Conservation (phyloP, 352 stramenopile genomes). For the Pythium scleroteichum region DNA sequence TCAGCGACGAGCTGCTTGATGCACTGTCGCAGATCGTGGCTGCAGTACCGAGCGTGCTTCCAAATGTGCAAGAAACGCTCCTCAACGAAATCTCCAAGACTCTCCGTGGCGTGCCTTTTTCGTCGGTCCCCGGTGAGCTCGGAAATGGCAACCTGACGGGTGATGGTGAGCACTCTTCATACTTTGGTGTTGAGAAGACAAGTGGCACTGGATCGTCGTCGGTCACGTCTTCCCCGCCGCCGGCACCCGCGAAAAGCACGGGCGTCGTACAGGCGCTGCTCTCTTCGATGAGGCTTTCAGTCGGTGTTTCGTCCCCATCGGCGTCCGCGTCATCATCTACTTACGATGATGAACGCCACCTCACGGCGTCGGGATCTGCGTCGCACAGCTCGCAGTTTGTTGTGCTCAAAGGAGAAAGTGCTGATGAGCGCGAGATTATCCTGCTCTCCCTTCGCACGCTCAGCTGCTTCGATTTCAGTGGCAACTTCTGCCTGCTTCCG, state of each 20-base stretch:
- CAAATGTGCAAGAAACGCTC: slow-evolving; percentile 92
- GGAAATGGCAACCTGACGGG: slow-evolving; percentile 8
- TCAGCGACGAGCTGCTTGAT: slow-evolving; percentile 94
- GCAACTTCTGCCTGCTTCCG: slow-evolving; percentile 93
- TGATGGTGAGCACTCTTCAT: slow-evolving; percentile 18
- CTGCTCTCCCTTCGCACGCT: slow-evolving; percentile 94
- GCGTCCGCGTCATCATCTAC: slow-evolving; percentile 4
- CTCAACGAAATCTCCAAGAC: slow-evolving; percentile 96
- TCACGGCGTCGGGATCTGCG: slow-evolving; percentile 2
- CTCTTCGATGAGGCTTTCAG: slow-evolving; percentile 68
- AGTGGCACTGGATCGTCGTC: slow-evolving; percentile 9
- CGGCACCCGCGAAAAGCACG: slow-evolving; percentile 36
- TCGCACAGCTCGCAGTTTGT: slow-evolving; percentile 1
- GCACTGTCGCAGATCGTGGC: slow-evolving; percentile 90
- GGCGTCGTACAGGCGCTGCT: slow-evolving; percentile 69
- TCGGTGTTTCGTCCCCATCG: slow-evolving; percentile 29
- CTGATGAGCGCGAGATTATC: slow-evolving; percentile 72
- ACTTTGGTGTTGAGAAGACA: slow-evolving; percentile 25
- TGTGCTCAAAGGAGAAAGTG: slow-evolving; percentile 78
- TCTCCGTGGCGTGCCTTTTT: slow-evolving; percentile 85
- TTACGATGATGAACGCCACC: slow-evolving; percentile 35
- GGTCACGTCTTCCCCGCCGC: slow-evolving; percentile 18
- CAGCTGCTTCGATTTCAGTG: slow-evolving; percentile 92
- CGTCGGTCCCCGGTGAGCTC: slow-evolving; percentile 24
- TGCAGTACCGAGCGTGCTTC: slow-evolving; percentile 88